A percentile compares a stretch with the other conserved stretches of the same genome.
These are phyloP conservation scores for Backusella australiensis DNA, from an alignment of 192 early-diverging fungal genomes.

Conservation along the genomic window DNA sequence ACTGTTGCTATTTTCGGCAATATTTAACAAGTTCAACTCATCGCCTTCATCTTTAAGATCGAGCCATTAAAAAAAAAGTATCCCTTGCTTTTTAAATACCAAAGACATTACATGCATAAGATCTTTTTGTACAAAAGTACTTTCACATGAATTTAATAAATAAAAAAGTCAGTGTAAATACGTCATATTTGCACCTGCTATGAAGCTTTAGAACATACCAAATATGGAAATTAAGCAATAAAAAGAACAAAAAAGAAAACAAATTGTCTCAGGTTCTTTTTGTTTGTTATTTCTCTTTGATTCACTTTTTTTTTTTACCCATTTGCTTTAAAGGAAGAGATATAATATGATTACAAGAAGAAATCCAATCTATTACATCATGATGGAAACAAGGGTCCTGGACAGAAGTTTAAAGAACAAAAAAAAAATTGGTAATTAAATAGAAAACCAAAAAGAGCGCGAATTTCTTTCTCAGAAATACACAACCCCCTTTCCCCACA, in stretches of 20 bases:
- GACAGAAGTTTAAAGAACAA: neutral
- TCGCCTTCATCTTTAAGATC: no score
- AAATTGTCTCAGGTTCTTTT: neutral
- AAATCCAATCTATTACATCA: neutral
- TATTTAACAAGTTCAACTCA: no score
- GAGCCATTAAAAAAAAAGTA: no score
- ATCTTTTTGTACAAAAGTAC: no score
- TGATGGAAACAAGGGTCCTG: neutral
- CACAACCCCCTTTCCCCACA: no score
- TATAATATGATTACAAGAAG: neutral
- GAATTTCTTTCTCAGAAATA: neutral
- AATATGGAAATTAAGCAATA: neutral
- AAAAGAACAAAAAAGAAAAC: neutral
- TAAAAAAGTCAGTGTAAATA: no score
- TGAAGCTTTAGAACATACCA: neutral
- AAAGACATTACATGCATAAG: no score
- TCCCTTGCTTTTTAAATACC: no score
- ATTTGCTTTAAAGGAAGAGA: neutral
- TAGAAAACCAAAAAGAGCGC: neutral
- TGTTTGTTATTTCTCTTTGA: neutral
- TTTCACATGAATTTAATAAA: no score
- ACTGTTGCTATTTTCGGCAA: no score
- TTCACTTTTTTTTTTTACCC: neutral
- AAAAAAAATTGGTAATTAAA: neutral
- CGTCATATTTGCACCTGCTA: no score